Base-by-base conservation (phyloP, 1,284 basidiomycete species). In the Trichosporon inkin region DNA sequence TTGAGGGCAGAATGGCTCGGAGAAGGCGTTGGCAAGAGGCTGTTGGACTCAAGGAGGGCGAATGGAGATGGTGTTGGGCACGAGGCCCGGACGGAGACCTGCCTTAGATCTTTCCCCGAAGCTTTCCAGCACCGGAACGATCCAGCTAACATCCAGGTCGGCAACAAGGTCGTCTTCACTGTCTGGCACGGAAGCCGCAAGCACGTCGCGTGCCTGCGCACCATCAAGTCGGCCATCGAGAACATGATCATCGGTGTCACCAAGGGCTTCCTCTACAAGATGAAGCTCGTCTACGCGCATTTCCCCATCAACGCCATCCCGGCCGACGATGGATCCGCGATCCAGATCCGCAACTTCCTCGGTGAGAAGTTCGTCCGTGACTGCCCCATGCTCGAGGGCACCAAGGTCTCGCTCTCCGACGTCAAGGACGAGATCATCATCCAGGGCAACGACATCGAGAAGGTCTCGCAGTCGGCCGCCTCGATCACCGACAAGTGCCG, bases 271-370 rank as follows among this genome's bases (percentile, higher is more conserved):
- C 87, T 88, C 76, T 99, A 99, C 87, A 99, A 99, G 88, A 95
- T 97, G 92, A 90, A 92, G 74, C 84, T 94, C 38, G 96, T 99
- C 62, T 99, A 99, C 79, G 96, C 96, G 75, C 96, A 99, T 85
- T 99, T 99, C 85, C 96, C 96, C 68, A 97, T 99, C 85, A 99
- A 99, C 85, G 89, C 91, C 79, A 98, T 99, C 80, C 92, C 98
- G 76, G 87, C 89, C 79, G 88, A 89, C 47, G 82, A 82, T 71
- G 92, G 91, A 61, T 78, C 78, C 58, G 82, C 87, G 57, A 80
- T 97, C 62, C 95, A 99, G 81, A 99, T 99, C 82, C 88, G 97
- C 74, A 99, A 99, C 84, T 99, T 98, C 84, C 84, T 79, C 68
- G 79, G 79, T 60, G 80, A 80, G 75, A 80, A 95, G 90, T 88